Percentiles rank a stretch among this genome's conserved stretches.
Evolutionary conservation across 2,329 filamentous ascomycete genomes (phyloP).

Genomic region (Xylariaceae sp.): DNA sequence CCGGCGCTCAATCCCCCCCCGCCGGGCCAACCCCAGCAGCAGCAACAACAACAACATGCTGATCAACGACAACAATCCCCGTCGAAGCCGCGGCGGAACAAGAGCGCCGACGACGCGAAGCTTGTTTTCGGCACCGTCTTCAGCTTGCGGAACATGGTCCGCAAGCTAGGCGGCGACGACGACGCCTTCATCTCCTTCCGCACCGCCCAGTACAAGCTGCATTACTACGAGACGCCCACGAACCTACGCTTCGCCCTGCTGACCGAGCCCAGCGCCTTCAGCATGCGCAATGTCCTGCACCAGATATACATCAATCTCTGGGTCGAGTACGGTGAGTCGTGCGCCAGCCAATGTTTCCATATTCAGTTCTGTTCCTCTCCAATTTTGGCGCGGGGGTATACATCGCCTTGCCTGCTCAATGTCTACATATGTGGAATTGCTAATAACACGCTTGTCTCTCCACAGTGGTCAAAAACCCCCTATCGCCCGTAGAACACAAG

Average conservation of each 20-base stretch:
- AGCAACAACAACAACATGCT: conserved; percentile 13
- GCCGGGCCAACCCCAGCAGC: not conserved
- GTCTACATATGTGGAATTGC: not conserved
- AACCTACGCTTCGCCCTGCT: conserved; percentile 96
- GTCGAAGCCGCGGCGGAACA: conserved; percentile 17
- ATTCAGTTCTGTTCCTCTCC: not conserved
- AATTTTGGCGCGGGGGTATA: not conserved
- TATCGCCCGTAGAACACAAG: conserved; percentile 65
- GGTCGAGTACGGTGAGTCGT: conserved; percentile 77
- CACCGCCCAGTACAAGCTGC: conserved; percentile 93
- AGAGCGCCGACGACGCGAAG: conserved; percentile 78
- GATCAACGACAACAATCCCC: conserved; percentile 14
- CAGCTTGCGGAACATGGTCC: conserved; percentile 92
- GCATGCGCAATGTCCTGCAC: conserved; percentile 89
- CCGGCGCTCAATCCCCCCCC: conserved; percentile 41
- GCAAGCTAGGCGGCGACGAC: conserved; percentile 88
- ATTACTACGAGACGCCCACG: conserved; percentile 97
- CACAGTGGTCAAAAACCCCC: conserved; percentile 65
- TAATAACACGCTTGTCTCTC: conserved; percentile 16
- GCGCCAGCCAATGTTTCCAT: not conserved
- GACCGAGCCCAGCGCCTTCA: conserved; percentile 82
- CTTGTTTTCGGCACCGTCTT: conserved; percentile 96
- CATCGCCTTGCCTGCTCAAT: not conserved
- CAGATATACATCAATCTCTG: conserved; percentile 99
- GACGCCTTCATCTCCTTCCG: conserved; percentile 94